phyloP scores from a whole-genome alignment of 495 filamentous ascomycete genomes.

The Lasiosphaeria ovina region DNA sequence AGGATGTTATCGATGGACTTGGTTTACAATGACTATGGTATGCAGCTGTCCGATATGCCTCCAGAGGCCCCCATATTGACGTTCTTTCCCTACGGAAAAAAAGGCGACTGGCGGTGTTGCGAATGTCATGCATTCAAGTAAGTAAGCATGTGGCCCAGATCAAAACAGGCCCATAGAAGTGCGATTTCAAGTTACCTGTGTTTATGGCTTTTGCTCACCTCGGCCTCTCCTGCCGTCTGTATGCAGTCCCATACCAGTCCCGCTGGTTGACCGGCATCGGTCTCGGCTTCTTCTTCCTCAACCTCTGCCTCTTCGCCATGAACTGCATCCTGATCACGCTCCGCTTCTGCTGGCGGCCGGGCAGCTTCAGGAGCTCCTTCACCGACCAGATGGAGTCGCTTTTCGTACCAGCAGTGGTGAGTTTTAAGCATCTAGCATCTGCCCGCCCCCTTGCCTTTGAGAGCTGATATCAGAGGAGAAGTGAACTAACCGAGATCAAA shows the following conservation, averaged over 20 bases:
- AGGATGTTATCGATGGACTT: slow-evolving; percentile 59
- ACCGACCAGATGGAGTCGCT: slow-evolving; percentile 76
- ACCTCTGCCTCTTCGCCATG: slow-evolving; percentile 67
- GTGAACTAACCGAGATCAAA: background rate
- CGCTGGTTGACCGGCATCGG: slow-evolving; percentile 70
- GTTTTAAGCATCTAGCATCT: background rate
- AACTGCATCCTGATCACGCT: slow-evolving; percentile 66
- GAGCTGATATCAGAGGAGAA: background rate
- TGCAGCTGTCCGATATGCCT: background rate
- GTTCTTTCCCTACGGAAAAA: background rate
- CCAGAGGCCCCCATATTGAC: background rate
- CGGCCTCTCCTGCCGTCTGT: background rate
- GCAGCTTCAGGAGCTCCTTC: slow-evolving; percentile 70
- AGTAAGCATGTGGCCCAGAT: background rate
- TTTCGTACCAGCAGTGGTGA: slow-evolving; percentile 70
- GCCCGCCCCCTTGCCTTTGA: background rate
- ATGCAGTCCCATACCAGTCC: slow-evolving; percentile 66
- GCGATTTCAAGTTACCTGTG: slow-evolving; percentile 12
- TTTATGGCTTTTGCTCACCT: background rate
- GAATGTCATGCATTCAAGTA: slow-evolving; percentile 72
- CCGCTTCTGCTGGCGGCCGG: slow-evolving; percentile 68
- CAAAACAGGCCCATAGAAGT: background rate
- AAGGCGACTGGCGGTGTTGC: slow-evolving; percentile 77
- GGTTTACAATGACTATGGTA: slow-evolving; percentile 73
- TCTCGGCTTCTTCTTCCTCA: slow-evolving; percentile 70